Evolutionary conservation across 1,139 yeast genomes (phyloP).

Genomic region (Yamadazyma friedrichii): DNA sequence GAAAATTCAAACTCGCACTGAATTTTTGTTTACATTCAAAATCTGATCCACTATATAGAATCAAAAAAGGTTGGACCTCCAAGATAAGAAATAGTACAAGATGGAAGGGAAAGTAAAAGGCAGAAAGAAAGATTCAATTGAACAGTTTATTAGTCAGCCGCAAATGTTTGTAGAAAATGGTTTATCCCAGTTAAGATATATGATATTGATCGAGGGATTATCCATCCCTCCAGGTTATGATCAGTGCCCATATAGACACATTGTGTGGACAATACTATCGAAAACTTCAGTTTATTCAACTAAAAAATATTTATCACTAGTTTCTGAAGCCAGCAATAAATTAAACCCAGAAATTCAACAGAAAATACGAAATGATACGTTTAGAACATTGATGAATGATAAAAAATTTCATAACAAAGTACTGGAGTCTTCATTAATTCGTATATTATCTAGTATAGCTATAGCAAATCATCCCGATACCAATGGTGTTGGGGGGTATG

Average conservation of each 20-base stretch:
- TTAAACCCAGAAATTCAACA: conserved; percentile 46
- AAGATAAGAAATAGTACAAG: background rate
- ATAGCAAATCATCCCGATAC: conserved; percentile 37
- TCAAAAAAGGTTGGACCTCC: too few relatives aligned
- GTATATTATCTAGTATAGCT: conserved; percentile 76
- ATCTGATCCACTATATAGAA: background rate
- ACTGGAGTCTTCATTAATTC: conserved; percentile 61
- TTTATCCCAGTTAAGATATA: conserved; percentile 75
- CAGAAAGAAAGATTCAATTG: conserved; percentile 63
- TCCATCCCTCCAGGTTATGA: conserved; percentile 47
- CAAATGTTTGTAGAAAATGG: conserved; percentile 67
- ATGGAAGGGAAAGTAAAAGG: conserved; percentile 4
- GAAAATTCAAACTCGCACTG: conserved; percentile 2
- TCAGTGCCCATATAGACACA: conserved; percentile 65
- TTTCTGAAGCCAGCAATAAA: conserved; percentile 55
- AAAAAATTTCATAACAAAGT: conserved; percentile 63
- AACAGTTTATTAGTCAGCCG: conserved; percentile 58
- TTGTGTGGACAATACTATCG: conserved; percentile 80
- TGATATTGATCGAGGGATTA: conserved; percentile 78
- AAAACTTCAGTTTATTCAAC: conserved; percentile 61
- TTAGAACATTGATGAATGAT: conserved; percentile 82
- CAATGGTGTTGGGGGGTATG: conserved; percentile 51
- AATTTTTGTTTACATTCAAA: background rate
- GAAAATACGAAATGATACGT: conserved; percentile 84
- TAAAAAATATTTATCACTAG: conserved; percentile 52